phyloP scores from a whole-genome alignment of 2,329 filamentous ascomycete genomes.

The Macrophomina tecta region DNA sequence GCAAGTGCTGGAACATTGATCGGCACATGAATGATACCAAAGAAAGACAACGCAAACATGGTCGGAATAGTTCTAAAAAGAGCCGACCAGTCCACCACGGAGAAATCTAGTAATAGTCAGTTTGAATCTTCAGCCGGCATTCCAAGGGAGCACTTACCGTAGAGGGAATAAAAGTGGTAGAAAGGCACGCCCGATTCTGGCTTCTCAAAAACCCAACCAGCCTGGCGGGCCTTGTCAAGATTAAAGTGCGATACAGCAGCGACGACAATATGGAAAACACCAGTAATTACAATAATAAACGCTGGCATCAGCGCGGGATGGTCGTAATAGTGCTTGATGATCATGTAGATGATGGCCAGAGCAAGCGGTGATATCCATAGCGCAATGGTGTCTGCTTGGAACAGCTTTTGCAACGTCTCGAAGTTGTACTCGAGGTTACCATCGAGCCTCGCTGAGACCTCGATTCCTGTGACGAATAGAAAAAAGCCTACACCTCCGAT shows the following conservation, averaged over 20 bases:
- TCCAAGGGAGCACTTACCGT: conserved; percentile 65
- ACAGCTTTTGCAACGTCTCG: conserved; percentile 75
- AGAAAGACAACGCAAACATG: conserved; percentile 97
- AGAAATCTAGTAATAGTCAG: conserved; percentile 66
- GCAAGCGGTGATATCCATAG: conserved; percentile 83
- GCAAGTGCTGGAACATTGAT: conserved; percentile 97
- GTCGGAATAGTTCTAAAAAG: conserved; percentile 85
- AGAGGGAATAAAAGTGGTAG: conserved; percentile 97
- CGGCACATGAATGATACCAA: conserved; percentile 93
- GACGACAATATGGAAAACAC: conserved; percentile 80
- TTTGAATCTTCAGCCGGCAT: conserved; percentile 2
- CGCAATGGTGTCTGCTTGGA: conserved; percentile 73
- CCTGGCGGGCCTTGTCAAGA: conserved; percentile 68
- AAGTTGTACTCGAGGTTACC: conserved; percentile 84
- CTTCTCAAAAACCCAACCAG: conserved; percentile 90
- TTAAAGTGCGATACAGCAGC: conserved; percentile 71
- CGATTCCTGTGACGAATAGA: conserved; percentile 85
- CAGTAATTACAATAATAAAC: conserved; percentile 81
- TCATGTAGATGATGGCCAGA: conserved; percentile 77
- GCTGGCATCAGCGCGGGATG: conserved; percentile 85
- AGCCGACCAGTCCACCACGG: conserved; percentile 81
- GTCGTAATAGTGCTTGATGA: conserved; percentile 75
- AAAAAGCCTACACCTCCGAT: conserved; percentile 98
- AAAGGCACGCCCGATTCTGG: conserved; percentile 87
- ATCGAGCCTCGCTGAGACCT: conserved; percentile 88